Conservation (phyloP, 1,284 basidiomycete species). For the Boletellus deceptivus region DNA sequence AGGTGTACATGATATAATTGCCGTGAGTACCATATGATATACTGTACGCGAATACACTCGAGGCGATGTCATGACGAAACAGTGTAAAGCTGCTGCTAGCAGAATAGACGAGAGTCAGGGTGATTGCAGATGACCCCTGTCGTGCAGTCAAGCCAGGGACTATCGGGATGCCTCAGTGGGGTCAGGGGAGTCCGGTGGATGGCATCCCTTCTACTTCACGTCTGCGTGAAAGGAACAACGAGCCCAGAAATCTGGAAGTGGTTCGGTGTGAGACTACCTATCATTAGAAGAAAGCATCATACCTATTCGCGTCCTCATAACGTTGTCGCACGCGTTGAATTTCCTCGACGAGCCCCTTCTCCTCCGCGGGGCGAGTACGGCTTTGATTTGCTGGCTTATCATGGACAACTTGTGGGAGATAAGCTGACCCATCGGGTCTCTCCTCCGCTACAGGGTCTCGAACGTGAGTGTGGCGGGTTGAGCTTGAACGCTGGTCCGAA, state of each 20-base stretch:
- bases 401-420: constrained; percentile 1
- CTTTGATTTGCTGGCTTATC: neutral
- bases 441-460: constrained; percentile 4
- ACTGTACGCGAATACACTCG: constrained; percentile 2
- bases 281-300: constrained; percentile 10
- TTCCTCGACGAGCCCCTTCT: constrained; percentile 31
- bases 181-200: neutral
- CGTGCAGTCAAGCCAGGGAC: neutral
- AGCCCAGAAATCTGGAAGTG: constrained; percentile 46
- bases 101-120: neutral
- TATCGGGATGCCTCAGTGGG: neutral
- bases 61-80: neutral
- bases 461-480: neutral
- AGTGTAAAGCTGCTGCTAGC: neutral
- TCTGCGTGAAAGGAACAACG: constrained; percentile 60
- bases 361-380: neutral
- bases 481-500: constrained; percentile 9
- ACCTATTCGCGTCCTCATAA: constrained; percentile 69
- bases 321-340: constrained; percentile 48
- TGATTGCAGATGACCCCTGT: no score
- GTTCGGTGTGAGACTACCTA: constrained; percentile 5
- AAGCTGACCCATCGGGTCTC: constrained; percentile 1
- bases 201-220: constrained; percentile 38
- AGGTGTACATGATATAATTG: constrained; percentile 1
- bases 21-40: constrained; percentile 5